A percentile compares a stretch with the other conserved stretches of the same genome.
Evolutionary conservation across 225 moss, liverwort and hornwort species (phyloP).

Genomic region (Takakia lepidozioides): DNA sequence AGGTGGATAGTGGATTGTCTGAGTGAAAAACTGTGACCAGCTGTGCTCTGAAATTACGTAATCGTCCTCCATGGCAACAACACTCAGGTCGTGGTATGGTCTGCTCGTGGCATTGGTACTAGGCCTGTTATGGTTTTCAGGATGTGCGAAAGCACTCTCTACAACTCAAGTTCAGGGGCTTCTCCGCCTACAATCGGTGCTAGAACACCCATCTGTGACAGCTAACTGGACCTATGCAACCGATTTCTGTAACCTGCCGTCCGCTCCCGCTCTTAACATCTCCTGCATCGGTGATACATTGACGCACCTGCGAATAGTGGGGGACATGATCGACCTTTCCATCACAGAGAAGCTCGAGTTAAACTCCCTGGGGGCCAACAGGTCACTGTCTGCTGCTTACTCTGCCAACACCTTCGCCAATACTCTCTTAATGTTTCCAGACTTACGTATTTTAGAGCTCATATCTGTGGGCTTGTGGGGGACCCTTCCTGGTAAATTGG

Average conservation of each 20-base stretch:
- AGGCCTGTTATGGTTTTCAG: slow-evolving; percentile 2
- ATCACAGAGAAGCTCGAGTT: slow-evolving; percentile 20
- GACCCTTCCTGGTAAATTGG: slow-evolving; percentile 32
- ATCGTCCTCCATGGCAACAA: background rate
- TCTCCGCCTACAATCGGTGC: slow-evolving; percentile 56
- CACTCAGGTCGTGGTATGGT: background rate
- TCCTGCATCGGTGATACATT: slow-evolving; percentile 55
- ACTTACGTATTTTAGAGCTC: slow-evolving; percentile 69
- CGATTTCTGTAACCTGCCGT: slow-evolving; percentile 54
- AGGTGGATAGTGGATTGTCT: background rate
- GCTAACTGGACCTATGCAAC: slow-evolving; percentile 48
- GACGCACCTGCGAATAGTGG: slow-evolving; percentile 75
- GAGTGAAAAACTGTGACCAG: too few species aligned
- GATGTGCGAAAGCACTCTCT: slow-evolving; percentile 10
- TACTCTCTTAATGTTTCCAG: slow-evolving; percentile 47
- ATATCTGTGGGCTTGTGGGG: slow-evolving; percentile 86
- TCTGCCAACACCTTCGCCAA: slow-evolving; percentile 31
- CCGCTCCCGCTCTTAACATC: slow-evolving; percentile 27
- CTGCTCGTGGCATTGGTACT: slow-evolving; percentile 1
- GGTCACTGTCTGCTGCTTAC: slow-evolving; percentile 39
- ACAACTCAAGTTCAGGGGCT: slow-evolving; percentile 47
- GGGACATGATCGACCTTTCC: slow-evolving; percentile 34
- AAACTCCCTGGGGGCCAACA: slow-evolving; percentile 9
- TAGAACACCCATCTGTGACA: slow-evolving; percentile 53
- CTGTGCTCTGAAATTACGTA: too few species aligned